phyloP scores from a whole-genome alignment of 495 filamentous ascomycete genomes.

The Podospora fimiseda region DNA sequence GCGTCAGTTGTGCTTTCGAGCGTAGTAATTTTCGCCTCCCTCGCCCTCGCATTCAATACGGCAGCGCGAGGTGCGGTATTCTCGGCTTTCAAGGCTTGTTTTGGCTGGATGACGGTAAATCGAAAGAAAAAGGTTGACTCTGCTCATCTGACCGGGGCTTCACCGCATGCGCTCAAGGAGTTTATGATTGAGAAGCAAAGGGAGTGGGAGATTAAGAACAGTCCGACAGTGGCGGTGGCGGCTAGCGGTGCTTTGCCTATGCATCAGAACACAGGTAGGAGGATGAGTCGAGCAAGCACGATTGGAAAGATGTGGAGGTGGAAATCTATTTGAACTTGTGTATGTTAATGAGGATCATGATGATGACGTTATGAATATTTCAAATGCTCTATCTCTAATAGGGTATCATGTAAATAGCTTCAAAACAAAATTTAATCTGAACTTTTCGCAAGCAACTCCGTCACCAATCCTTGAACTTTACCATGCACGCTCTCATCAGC shows the following conservation, averaged over 20 bases:
- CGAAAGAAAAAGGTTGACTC: neutral
- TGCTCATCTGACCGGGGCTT: constrained; percentile 10
- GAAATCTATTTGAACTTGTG: neutral
- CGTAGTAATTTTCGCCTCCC: constrained; percentile 14
- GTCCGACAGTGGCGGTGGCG: neutral
- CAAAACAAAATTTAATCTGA: neutral
- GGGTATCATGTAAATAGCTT: neutral
- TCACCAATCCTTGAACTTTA: constrained; percentile 16
- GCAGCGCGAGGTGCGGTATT: constrained; percentile 15
- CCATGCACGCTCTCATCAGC: constrained; percentile 22
- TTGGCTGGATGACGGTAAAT: constrained; percentile 3
- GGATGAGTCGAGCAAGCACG: constrained; percentile 1
- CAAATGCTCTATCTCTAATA: neutral
- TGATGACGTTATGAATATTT: neutral
- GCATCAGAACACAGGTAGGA: constrained; percentile 6
- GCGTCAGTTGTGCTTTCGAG: constrained; percentile 18
- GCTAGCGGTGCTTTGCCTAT: constrained; percentile 11
- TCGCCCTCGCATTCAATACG: constrained; percentile 20
- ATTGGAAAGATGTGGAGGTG: constrained; percentile 3
- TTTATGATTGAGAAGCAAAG: constrained; percentile 23
- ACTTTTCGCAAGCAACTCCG: neutral
- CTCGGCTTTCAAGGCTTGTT: constrained; percentile 9
- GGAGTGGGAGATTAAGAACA: constrained; percentile 16
- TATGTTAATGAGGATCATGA: neutral
- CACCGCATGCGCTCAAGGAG: constrained; percentile 15